Base-by-base conservation (phyloP, 208 protist species). In the Wallacemonas rigidus region DNA sequence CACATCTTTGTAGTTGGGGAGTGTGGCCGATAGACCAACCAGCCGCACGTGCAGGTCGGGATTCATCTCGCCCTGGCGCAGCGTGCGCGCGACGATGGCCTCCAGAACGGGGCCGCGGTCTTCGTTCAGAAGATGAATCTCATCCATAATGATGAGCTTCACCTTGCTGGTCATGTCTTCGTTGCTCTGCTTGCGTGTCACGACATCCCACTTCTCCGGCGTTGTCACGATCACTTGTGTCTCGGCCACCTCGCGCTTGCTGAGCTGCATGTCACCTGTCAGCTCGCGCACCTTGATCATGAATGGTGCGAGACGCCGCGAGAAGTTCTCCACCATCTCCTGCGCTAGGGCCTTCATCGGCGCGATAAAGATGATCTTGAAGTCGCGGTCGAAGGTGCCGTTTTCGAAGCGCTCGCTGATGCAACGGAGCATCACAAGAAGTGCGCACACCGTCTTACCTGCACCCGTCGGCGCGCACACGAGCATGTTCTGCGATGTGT, bases 161-260 rank as follows among this genome's bases (percentile, higher is more conserved):
- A 98, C 80, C 72, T 97, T 80, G 55, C 72, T 72, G 5, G 89
- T 79, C 1, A 99, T 85, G 40, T 94, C 94, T n/a, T 92, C 82
- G 76, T 99, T 99, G 68, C 82, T 95, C 65, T 91, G 91, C 84
- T 99, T 99, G 73, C 99, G 91, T 14, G 98, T 99, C 45, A 99
- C 97, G 35, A 99, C 98, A 82, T 99, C 99, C 98, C 98, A 99
- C 85, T 99, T 99, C 80, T 99, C 99, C 5, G 99, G 99, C 6
- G 99, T 99, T 2, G 98, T 99, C 12, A 99, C 97, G 54, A 99
- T 98, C 60, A 99, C 93, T 67, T 99, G 97, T 45, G 98, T 99
- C 69, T 98, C 92, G 26, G 84, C 81, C 8, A 99, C 80, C 83
- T 99, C 98, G 61, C 93, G 86, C 82, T 98, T 98, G 8, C 98